phyloP scores from a whole-genome alignment of 2,329 filamentous ascomycete species.

The Ceratocystis huliohia region DNA sequence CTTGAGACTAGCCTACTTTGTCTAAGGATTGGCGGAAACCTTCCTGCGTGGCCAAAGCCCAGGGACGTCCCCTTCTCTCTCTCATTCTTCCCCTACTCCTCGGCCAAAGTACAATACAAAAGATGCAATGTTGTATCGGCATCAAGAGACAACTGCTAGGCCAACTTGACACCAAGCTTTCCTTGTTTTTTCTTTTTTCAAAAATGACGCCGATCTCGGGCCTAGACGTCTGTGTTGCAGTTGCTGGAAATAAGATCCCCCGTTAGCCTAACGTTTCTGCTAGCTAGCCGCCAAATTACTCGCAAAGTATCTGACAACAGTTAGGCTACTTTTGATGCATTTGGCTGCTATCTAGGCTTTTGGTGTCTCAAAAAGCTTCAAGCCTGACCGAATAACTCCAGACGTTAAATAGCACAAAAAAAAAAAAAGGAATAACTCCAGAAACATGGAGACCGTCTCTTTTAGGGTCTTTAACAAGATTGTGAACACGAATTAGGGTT shows the following conservation, averaged over 20 bases:
- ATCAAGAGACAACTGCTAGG: not conserved
- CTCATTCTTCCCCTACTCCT: not conserved
- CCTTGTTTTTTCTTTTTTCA: not conserved
- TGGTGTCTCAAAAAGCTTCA: not conserved
- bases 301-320: not conserved
- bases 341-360: not conserved
- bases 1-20: not conserved
- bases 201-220: conserved; percentile 6
- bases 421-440: too few relatives aligned
- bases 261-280: too few relatives aligned
- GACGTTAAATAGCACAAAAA: too few relatives aligned
- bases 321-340: not conserved
- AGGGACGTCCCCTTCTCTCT: not conserved
- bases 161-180: not conserved
- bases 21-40: not conserved
- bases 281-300: too few relatives aligned
- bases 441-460: too few relatives aligned
- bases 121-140: not conserved
- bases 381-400: too few relatives aligned
- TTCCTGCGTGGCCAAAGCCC: not conserved
- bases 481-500: too few relatives aligned
- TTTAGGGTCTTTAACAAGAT: too few relatives aligned
- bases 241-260: too few relatives aligned
- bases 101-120: not conserved
- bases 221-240: not conserved